phyloP scores from a whole-genome alignment of 176 grass and related monocot species.

The Triticum aestivum region IWGSC_CS_RefSeq_v2.1 NC_057799.1:29892920-29893419 shows the following conservation, averaged over 20 bases:
- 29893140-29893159: not conserved
- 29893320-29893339: not conserved
- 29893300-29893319: not conserved
- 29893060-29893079: not conserved
- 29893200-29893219: not conserved
- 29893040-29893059: not conserved
- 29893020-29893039: not conserved
- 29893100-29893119: not conserved
- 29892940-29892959: conserved; percentile 63
- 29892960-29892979: not conserved
- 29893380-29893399: not conserved
- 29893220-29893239: not conserved
- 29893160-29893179: not conserved
- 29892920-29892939: conserved; percentile 78
- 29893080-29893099: not conserved
- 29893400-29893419: conserved; percentile 84
- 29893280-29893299: not conserved
- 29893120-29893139: not conserved
- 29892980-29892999: not conserved
- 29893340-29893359: no score
- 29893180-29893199: not conserved
- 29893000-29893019: not conserved
- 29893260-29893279: not conserved
- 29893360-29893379: not conserved
- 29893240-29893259: not conserved